Evolutionary conservation across 2,329 filamentous ascomycete species (phyloP).

Genomic region (Arthroderma uncinatum): DNA sequence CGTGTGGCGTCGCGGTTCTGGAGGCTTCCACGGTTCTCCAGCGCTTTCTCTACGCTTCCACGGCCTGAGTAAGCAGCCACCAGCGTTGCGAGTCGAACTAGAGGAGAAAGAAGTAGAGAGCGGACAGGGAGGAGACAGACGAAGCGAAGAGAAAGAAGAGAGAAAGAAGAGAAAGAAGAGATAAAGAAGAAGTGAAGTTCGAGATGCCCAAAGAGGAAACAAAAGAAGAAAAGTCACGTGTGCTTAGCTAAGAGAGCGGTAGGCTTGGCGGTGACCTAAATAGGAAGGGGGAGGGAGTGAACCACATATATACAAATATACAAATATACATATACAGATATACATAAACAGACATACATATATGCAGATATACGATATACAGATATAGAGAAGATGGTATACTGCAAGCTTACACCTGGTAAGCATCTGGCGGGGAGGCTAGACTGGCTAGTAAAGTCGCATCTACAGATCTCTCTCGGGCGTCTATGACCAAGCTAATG

Average conservation of each 20-base stretch:
- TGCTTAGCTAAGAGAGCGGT: not conserved
- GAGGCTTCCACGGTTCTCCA: constrained; percentile 14
- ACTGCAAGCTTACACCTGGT: too few relatives aligned
- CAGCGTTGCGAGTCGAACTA: not conserved
- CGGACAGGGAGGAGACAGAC: not conserved
- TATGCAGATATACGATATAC: too few relatives aligned
- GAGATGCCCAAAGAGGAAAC: not conserved
- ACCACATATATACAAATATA: not conserved
- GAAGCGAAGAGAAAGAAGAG: not conserved
- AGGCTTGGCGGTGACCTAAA: not conserved
- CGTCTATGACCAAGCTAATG: too few relatives aligned
- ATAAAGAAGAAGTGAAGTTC: not conserved
- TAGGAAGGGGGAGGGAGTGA: not conserved
- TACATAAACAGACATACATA: too few relatives aligned
- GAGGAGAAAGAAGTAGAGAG: not conserved
- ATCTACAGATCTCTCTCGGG: too few relatives aligned
- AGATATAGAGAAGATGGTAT: too few relatives aligned
- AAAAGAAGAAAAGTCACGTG: not conserved
- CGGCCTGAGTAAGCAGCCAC: not conserved
- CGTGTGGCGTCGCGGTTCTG: constrained; percentile 10
- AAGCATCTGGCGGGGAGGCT: too few relatives aligned
- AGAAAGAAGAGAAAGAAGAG: not conserved
- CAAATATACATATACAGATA: too few relatives aligned
- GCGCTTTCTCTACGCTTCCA: constrained; percentile 8
- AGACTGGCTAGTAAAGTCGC: too few relatives aligned